A percentile compares a stretch with the other conserved stretches of the same genome.
Evolutionary conservation across 441 rosid species (phyloP).

Genomic region (Kokia cookei): DNA sequence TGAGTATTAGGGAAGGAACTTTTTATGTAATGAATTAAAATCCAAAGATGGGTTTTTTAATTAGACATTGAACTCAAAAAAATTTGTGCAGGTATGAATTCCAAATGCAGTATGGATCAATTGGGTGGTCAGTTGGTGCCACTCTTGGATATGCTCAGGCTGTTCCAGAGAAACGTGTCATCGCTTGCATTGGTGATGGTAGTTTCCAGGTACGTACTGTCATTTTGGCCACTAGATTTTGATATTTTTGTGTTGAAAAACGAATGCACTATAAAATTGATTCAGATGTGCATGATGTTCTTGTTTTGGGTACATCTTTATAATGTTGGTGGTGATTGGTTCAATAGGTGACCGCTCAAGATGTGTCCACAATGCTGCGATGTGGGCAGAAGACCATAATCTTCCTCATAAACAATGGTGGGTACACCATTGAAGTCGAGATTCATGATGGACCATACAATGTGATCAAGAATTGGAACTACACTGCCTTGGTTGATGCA

Average conservation of each 20-base stretch:
- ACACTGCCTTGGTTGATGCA: conserved; percentile 72
- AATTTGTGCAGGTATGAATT: conserved; percentile 64
- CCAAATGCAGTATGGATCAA: conserved; percentile 95
- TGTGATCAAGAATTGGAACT: conserved; percentile 98
- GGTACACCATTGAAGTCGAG: conserved; percentile 93
- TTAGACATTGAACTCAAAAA: not conserved
- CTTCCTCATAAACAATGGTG: conserved; percentile 88
- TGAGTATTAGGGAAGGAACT: conserved; percentile 12
- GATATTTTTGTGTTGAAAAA: not conserved
- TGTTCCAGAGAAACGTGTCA: conserved; percentile 67
- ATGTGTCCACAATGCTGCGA: conserved; percentile 76
- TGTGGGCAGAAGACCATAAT: conserved; percentile 61
- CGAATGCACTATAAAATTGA: not conserved
- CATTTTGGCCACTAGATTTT: not conserved
- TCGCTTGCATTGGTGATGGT: conserved; percentile 87
- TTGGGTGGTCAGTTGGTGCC: conserved; percentile 94
- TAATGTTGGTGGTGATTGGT: not conserved
- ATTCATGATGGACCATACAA: conserved; percentile 95
- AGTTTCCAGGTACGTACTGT: conserved; percentile 63
- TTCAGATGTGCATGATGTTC: not conserved
- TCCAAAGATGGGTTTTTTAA: not conserved
- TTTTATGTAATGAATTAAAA: not conserved
- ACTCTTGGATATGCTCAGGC: conserved; percentile 92
- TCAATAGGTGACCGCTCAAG: conserved; percentile 71
- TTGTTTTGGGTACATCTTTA: too few relatives aligned